Evolutionary conservation across 176 grass and related monocot species (phyloP).

Genomic region (Zoysia japonica): DNA sequence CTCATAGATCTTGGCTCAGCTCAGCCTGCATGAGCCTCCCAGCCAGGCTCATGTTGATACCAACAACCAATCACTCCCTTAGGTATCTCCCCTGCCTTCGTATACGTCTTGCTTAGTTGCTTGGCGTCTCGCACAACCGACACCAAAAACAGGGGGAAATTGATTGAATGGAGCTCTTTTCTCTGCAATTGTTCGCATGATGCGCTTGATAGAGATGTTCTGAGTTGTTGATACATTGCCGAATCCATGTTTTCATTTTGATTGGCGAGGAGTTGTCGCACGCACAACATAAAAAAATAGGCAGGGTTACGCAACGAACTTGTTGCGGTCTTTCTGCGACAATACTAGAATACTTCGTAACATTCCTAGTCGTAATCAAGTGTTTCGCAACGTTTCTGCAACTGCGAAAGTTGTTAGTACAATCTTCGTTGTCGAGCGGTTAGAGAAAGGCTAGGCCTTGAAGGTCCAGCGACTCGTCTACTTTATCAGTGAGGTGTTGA

Average conservation of each 20-base stretch:
- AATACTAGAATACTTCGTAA: background rate
- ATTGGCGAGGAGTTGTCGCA: background rate
- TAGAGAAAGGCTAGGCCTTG: no score
- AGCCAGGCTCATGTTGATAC: no score
- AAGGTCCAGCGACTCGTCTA: no score
- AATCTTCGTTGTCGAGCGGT: no score
- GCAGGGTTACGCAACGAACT: background rate
- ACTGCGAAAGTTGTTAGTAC: no score
- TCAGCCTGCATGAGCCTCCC: no score
- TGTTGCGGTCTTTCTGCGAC: background rate
- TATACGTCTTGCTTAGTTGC: background rate
- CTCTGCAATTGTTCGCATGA: background rate
- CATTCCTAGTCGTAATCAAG: slow-evolving; percentile 1
- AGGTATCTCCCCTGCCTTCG: no score
- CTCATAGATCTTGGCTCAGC: no score
- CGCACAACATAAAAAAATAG: background rate
- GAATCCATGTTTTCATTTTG: background rate
- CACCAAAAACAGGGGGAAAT: background rate
- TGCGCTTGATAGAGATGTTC: background rate
- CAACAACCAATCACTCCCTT: no score
- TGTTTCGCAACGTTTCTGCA: background rate
- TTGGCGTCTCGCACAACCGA: background rate
- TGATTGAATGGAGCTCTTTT: background rate
- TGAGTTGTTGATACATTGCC: background rate
- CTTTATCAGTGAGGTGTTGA: no score